These are phyloP conservation scores for Geotrichum siamense DNA, from an alignment of 1,139 yeast species.

Conservation along the genomic window DNA sequence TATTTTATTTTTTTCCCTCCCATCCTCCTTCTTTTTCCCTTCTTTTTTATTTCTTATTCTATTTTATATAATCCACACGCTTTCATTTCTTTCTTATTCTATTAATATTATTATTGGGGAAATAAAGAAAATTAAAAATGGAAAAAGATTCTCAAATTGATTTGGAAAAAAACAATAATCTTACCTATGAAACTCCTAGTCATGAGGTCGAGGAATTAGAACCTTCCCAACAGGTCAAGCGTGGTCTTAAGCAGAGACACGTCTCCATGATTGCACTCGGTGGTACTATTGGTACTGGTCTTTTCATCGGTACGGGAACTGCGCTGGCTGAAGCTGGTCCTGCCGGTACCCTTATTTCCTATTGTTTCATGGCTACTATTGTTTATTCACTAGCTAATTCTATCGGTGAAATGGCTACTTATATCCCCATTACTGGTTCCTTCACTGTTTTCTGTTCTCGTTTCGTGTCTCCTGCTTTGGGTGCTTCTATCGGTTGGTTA, in stretches of 20 bases:
- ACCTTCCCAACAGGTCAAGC: slow-evolving; percentile 21
- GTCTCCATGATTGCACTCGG: slow-evolving; percentile 46
- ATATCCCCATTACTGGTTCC: slow-evolving; percentile 54
- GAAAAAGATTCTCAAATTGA: no score
- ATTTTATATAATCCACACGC: background rate
- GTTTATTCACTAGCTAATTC: slow-evolving; percentile 52
- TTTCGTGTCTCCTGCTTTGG: slow-evolving; percentile 57
- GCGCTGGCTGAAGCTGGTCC: slow-evolving; percentile 61
- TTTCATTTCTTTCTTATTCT: no score
- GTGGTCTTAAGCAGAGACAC: slow-evolving; percentile 42
- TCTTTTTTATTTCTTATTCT: background rate
- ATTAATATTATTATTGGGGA: no score
- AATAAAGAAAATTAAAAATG: no score
- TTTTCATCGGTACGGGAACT: slow-evolving; percentile 58
- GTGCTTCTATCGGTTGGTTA: slow-evolving; percentile 54
- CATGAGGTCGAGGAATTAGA: no score
- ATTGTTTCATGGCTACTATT: slow-evolving; percentile 43
- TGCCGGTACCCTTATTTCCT: slow-evolving; percentile 56
- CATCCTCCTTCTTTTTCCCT: background rate
- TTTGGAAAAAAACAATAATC: no score
- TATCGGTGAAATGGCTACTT: slow-evolving; percentile 61
- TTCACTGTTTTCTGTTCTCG: slow-evolving; percentile 54
- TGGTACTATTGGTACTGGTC: slow-evolving; percentile 46
- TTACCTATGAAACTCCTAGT: no score
- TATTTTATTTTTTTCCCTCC: background rate